Conservation (phyloP, 108 stramenopile species). For the Craspedostauros australis region DNA sequence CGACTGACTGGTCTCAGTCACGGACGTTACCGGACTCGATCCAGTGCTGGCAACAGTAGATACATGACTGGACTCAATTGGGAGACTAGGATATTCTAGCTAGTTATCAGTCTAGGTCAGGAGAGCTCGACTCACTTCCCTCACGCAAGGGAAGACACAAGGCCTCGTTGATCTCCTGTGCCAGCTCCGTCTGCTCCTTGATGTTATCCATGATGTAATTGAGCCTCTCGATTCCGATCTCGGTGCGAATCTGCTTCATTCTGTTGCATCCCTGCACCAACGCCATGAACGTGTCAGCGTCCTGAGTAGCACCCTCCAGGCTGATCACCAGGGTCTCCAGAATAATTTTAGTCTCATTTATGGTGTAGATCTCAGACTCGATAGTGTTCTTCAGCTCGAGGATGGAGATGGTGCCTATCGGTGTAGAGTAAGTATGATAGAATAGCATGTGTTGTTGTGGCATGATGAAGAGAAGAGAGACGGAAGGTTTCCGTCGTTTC, state of each 20-base stretch:
- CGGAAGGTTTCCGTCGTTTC: no score
- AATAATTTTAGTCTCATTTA: slow-evolving; percentile 95
- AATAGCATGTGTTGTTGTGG: no score
- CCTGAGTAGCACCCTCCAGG: slow-evolving; percentile 90
- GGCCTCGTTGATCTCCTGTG: slow-evolving; percentile 81
- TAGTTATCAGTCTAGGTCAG: no score
- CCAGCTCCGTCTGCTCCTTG: slow-evolving; percentile 90
- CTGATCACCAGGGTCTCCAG: slow-evolving; percentile 92
- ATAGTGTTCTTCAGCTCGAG: background rate
- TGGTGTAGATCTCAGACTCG: slow-evolving; percentile 84
- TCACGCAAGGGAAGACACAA: no score
- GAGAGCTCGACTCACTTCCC: no score
- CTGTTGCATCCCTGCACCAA: slow-evolving; percentile 83
- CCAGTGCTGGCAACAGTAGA: no score
- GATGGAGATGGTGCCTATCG: background rate
- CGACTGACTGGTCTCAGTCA: no score
- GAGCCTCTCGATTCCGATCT: slow-evolving; percentile 90
- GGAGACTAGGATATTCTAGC: no score
- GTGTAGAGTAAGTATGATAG: background rate
- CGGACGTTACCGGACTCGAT: no score
- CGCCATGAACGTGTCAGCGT: slow-evolving; percentile 91
- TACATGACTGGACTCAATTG: no score
- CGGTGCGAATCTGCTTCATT: slow-evolving; percentile 82
- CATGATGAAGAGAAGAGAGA: no score
- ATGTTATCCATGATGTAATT: slow-evolving; percentile 95